Evolutionary conservation across 495 filamentous ascomycete genomes (phyloP).

Genomic region (Hyaloscypha finlandica): DNA sequence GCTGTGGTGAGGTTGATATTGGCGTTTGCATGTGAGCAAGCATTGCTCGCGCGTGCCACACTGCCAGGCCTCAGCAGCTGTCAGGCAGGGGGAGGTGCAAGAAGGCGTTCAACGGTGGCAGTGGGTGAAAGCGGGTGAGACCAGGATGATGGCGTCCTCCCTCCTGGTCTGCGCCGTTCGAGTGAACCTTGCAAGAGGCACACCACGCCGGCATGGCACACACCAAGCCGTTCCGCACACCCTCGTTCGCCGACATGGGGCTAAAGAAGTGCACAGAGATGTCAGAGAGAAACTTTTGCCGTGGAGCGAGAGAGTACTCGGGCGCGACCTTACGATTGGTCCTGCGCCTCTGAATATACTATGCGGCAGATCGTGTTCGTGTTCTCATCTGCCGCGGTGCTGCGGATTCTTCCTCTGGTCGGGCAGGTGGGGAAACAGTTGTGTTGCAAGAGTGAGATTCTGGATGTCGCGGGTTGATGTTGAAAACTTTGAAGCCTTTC

Average conservation of each 20-base stretch:
- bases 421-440: neutral
- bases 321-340: slow-evolving; percentile 17
- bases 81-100: slow-evolving; percentile 11
- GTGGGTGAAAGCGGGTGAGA: slow-evolving; percentile 1
- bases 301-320: slow-evolving; percentile 8
- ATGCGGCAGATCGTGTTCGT: slow-evolving; percentile 5
- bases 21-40: slow-evolving; percentile 22
- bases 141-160: slow-evolving; percentile 28
- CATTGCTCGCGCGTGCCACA: slow-evolving; percentile 10
- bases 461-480: neutral
- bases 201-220: slow-evolving; percentile 17
- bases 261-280: neutral
- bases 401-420: slow-evolving; percentile 7
- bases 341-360: neutral
- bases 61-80: slow-evolving; percentile 18
- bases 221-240: neutral
- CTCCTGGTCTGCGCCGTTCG: slow-evolving; percentile 17
- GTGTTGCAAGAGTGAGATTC: neutral
- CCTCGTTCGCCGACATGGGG: neutral
- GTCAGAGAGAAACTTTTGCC: slow-evolving; percentile 22
- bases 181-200: slow-evolving; percentile 12
- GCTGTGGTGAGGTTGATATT: slow-evolving; percentile 27
- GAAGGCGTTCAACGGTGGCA: slow-evolving; percentile 22
- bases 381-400: slow-evolving; percentile 13
- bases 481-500: neutral